Evolutionary conservation across 768 basidiomycete species (phyloP).

Genomic region (Kwoniella heveanensis): DNA sequence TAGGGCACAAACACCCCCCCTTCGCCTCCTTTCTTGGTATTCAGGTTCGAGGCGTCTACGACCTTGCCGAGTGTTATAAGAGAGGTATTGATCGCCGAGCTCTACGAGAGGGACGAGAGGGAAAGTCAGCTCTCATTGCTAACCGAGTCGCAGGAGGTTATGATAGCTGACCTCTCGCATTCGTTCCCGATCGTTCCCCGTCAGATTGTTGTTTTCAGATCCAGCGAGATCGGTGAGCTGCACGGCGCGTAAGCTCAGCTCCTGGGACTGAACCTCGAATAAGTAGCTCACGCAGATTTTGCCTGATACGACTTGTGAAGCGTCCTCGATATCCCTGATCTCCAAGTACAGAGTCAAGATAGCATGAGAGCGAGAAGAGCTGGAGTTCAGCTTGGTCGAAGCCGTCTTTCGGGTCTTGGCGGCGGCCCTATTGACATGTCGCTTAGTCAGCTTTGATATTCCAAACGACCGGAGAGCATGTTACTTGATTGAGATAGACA

Average conservation of each 20-base stretch:
- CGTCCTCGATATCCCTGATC: constrained; percentile 12
- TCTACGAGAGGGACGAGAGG: too few relatives aligned
- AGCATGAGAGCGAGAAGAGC: constrained; percentile 86
- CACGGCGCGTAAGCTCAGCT: neutral
- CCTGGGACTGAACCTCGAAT: neutral
- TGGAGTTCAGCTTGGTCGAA: constrained; percentile 79
- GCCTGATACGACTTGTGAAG: constrained; percentile 5
- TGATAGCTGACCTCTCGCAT: constrained; percentile 67
- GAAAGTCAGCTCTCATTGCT: too few relatives aligned
- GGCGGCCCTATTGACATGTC: constrained; percentile 65
- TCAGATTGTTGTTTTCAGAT: constrained; percentile 85
- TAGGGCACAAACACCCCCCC: constrained; percentile 72
- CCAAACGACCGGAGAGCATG: too few relatives aligned
- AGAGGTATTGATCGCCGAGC: constrained; percentile 85
- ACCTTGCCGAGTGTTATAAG: constrained; percentile 84
- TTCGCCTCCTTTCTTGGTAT: constrained; percentile 5
- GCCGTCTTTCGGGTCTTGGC: constrained; percentile 78
- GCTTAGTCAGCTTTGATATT: too few relatives aligned
- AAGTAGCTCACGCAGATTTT: constrained; percentile 28
- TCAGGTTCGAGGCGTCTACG: constrained; percentile 70
- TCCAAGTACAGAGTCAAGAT: constrained; percentile 72
- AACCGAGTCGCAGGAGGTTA: neutral
- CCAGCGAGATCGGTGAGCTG: constrained; percentile 84
- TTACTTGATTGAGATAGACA: too few relatives aligned
- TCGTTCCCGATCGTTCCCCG: constrained; percentile 81